phyloP scores from a whole-genome alignment of 1,284 basidiomycete genomes.

The Sanghuangporus sanghuang region DNA sequence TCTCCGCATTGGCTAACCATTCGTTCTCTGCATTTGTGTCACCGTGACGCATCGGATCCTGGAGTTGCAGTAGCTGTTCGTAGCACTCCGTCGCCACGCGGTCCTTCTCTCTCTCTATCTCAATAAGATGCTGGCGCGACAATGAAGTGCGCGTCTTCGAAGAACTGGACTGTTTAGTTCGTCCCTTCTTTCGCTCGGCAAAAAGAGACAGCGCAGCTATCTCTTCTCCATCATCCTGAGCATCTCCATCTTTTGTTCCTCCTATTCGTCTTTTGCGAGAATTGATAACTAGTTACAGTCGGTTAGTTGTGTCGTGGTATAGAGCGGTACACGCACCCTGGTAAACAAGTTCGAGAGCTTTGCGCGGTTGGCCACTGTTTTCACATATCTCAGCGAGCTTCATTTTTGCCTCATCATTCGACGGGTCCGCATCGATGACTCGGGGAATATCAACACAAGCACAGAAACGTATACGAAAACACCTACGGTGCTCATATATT shows the following conservation, averaged over 20 bases:
- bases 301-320: neutral
- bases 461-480: neutral
- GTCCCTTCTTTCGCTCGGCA: constrained; percentile 40
- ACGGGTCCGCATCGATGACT: constrained; percentile 74
- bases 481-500: constrained; percentile 75
- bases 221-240: constrained; percentile 21
- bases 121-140: constrained; percentile 47
- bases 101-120: constrained; percentile 59
- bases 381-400: constrained; percentile 89
- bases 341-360: constrained; percentile 82
- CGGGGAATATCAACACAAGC: constrained; percentile 9
- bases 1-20: constrained; percentile 84
- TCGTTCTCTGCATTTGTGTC: constrained; percentile 44
- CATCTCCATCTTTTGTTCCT: constrained; percentile 21
- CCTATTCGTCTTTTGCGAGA: constrained; percentile 49
- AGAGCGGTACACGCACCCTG: constrained; percentile 51
- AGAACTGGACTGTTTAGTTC: constrained; percentile 31
- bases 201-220: constrained; percentile 45
- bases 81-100: constrained; percentile 52
- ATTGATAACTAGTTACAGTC: constrained; percentile 50
- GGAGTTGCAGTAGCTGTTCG: constrained; percentile 41
- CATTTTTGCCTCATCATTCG: constrained; percentile 79
- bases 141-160: constrained; percentile 39
- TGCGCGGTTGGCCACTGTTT: constrained; percentile 70
- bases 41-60: constrained; percentile 34